Base-by-base conservation (phyloP, 176 grass and related monocot species). In the Otatea glauca region DNA sequence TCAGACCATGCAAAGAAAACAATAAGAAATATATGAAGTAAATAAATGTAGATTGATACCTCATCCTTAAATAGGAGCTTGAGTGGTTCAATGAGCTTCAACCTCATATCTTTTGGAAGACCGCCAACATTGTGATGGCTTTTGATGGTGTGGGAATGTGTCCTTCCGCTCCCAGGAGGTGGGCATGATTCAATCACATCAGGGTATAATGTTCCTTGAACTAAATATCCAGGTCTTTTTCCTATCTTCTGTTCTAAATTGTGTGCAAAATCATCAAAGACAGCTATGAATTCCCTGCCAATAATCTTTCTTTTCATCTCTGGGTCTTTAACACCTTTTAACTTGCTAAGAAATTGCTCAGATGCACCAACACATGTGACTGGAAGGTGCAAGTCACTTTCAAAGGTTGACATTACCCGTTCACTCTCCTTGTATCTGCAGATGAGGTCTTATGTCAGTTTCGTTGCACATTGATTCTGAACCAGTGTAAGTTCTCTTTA, bases 151-250 rank as follows among this genome's bases (percentile, higher is more conserved):
- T 94, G 94, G 32, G 92, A 97, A 78, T 94, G 92, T 27, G 86
- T 92, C 78, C 81, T 90, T 74, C 88, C 92, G 74, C 94, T 97
- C 9, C 90, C 92, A 74, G 92, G 92, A 77, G 88, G 94, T 39
- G 94, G 90, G 78, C 94, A 94, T 65, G 94, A 97, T 89, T 97
- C 92, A 34, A 97, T 97, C 50, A 94, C 94, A 78, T 94, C 94
- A 70, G 94, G 94, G 79, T 97, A 97, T 35, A 97, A 68, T 72
- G 94, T 97, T 27, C 94, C 94, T 85, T 97, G 94, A 62, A 94
- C 94, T 59, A 97, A 80, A 86, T 78, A 97, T 39, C 51, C 80
- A 18, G 94, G 88, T 51, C 78, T 84, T 79, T 88, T 94, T 16
- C 92, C 94, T 34, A 92, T 72, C 56, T 88, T 86, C 35, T 80